These are phyloP conservation scores for Gyromitra esculenta DNA, from an alignment of 2,329 filamentous ascomycete genomes.

Conservation along the genomic window DNA sequence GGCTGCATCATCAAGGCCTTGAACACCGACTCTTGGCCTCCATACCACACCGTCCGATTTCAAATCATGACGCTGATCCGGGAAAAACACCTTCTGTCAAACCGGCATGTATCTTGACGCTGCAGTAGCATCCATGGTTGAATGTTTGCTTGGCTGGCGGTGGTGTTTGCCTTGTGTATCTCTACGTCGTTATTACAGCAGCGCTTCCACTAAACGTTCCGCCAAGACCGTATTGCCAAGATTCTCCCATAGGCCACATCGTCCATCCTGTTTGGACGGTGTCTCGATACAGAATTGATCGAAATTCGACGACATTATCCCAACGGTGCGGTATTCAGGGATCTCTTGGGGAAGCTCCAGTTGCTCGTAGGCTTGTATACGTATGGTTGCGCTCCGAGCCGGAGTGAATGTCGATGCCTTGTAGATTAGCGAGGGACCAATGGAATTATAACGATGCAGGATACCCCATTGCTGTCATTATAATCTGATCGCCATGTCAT, in stretches of 20 bases:
- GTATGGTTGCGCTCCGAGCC: not conserved
- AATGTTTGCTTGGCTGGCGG: not conserved
- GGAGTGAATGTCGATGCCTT: not conserved
- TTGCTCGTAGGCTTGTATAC: not conserved
- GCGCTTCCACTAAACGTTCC: conserved; percentile 12
- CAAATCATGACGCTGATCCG: conserved; percentile 41
- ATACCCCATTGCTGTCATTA: conserved; percentile 22
- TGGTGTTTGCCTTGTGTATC: conserved; percentile 6
- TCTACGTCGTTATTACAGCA: conserved; percentile 43
- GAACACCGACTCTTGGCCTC: conserved; percentile 21
- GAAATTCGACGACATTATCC: not conserved
- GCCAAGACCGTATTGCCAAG: conserved; percentile 10
- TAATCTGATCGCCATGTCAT: conserved; percentile 32
- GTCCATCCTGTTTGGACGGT: conserved; percentile 11
- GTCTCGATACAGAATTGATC: not conserved
- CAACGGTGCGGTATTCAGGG: not conserved
- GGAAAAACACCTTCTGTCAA: conserved; percentile 16
- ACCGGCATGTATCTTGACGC: conserved; percentile 27
- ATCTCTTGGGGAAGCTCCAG: not conserved
- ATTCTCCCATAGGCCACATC: not conserved
- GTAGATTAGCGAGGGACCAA: conserved; percentile 1
- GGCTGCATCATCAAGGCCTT: conserved; percentile 15
- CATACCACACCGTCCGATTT: conserved; percentile 32
- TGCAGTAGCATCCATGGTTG: conserved; percentile 20
- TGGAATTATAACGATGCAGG: conserved; percentile 9